Conservation (phyloP, 257 asterid species). For the Nicotiana obtusifolia region DNA sequence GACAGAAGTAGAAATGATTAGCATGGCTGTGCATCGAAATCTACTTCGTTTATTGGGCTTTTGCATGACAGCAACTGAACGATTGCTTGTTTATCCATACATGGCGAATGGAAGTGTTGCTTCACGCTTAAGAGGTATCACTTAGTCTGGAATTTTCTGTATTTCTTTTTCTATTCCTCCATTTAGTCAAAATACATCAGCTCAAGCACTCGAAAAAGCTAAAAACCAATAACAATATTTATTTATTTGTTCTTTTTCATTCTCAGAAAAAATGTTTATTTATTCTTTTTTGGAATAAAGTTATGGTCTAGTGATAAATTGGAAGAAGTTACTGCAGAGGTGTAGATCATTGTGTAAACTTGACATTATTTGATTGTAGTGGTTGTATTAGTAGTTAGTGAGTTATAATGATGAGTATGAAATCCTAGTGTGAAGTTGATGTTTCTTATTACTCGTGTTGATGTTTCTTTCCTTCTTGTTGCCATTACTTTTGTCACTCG, state of each 20-base stretch:
- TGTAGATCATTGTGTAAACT: neutral
- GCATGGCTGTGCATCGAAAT: constrained; percentile 90
- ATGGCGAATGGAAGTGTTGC: constrained; percentile 97
- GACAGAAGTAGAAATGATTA: constrained; percentile 91
- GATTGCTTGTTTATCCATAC: constrained; percentile 88
- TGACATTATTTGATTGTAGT: neutral
- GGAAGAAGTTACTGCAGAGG: neutral
- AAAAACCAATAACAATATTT: neutral
- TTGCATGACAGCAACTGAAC: constrained; percentile 90
- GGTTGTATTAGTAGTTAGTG: neutral
- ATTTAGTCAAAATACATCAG: constrained; percentile 1
- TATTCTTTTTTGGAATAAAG: neutral
- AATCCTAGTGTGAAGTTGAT: neutral
- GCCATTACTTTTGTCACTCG: too few relatives aligned
- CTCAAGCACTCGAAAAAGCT: neutral
- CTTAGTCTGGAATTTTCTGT: neutral
- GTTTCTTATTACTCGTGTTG: neutral
- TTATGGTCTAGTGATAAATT: neutral
- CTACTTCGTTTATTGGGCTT: constrained; percentile 82
- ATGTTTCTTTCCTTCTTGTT: too few relatives aligned
- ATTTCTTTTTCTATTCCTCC: neutral
- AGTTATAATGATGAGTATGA: neutral
- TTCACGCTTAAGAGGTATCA: constrained; percentile 86
- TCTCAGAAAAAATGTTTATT: too few relatives aligned
- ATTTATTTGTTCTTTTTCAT: too few relatives aligned